Conservation (phyloP, 768 basidiomycete species). For the Russula sp. region DNA sequence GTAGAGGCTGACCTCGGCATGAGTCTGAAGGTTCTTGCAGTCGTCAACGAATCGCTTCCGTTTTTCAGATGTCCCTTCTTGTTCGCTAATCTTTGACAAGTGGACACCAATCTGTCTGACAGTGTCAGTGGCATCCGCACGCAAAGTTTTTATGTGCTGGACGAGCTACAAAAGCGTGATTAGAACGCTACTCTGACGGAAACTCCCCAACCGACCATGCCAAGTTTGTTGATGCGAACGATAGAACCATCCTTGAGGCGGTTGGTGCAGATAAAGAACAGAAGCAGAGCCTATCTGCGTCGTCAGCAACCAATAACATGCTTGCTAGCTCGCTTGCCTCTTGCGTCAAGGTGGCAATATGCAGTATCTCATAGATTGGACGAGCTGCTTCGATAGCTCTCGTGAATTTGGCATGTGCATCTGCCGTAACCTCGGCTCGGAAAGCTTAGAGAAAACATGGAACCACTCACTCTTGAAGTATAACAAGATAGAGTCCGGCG, state of each 20-base stretch:
- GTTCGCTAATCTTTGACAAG: constrained; percentile 46
- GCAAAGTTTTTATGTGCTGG: constrained; percentile 57
- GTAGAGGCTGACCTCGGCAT: constrained; percentile 32
- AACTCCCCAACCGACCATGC: constrained; percentile 43
- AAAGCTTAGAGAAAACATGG: neutral
- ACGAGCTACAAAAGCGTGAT: constrained; percentile 45
- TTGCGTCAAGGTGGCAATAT: constrained; percentile 66
- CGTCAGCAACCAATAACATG: constrained; percentile 4
- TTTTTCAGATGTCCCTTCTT: constrained; percentile 45
- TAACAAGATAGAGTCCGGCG: constrained; percentile 45
- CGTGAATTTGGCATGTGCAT: constrained; percentile 48
- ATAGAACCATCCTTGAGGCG: constrained; percentile 69
- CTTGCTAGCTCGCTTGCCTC: constrained; percentile 43
- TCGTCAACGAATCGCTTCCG: constrained; percentile 48
- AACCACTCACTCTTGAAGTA: constrained; percentile 48
- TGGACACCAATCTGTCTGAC: constrained; percentile 54
- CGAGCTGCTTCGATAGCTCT: constrained; percentile 34
- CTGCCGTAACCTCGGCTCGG: constrained; percentile 32
- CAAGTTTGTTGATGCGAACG: constrained; percentile 68
- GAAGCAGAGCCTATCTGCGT: constrained; percentile 54
- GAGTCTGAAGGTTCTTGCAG: constrained; percentile 39
- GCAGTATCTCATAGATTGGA: constrained; percentile 55
- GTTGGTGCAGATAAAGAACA: constrained; percentile 61
- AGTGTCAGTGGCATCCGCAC: constrained; percentile 43
- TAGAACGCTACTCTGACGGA: constrained; percentile 2